phyloP scores from a whole-genome alignment of 1,284 basidiomycete genomes.

The Ustilago loliicola region DNA sequence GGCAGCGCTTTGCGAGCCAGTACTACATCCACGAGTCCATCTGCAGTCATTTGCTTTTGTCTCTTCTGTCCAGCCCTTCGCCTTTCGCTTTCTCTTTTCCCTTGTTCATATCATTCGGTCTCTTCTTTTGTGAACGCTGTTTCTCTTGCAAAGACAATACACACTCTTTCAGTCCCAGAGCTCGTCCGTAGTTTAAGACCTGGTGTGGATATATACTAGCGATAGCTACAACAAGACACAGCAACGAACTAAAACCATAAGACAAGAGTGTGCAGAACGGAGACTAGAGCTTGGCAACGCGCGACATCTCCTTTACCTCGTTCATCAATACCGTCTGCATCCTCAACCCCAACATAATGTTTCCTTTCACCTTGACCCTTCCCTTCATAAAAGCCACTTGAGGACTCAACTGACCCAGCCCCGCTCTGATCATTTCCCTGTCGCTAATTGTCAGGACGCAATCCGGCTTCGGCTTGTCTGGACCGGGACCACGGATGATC shows the following conservation, averaged over 20 bases:
- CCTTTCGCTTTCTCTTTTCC: slow-evolving; percentile 22
- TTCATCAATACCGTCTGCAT: slow-evolving; percentile 59
- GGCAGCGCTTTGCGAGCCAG: slow-evolving; percentile 15
- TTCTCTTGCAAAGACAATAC: slow-evolving; percentile 4
- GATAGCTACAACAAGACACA: background rate
- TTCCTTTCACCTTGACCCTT: slow-evolving; percentile 60
- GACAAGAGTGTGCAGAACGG: background rate
- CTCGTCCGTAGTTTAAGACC: background rate
- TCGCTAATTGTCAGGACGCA: slow-evolving; percentile 55
- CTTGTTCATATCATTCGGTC: slow-evolving; percentile 2
- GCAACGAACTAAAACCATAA: background rate
- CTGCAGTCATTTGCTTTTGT: slow-evolving; percentile 9
- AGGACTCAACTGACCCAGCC: slow-evolving; percentile 54
- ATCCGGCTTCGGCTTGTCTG: slow-evolving; percentile 58
- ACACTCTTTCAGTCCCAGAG: slow-evolving; percentile 10
- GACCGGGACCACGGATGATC: slow-evolving; percentile 47
- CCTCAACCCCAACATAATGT: slow-evolving; percentile 60
- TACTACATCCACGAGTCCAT: background rate
- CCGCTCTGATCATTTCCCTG: slow-evolving; percentile 60
- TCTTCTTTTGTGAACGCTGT: slow-evolving; percentile 13
- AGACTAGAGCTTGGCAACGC: slow-evolving; percentile 48
- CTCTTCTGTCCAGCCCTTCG: slow-evolving; percentile 6
- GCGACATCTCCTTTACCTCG: slow-evolving; percentile 58
- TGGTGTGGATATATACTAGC: background rate
- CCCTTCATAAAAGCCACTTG: slow-evolving; percentile 63